Evolutionary conservation across 768 basidiomycete species (phyloP), one percentile per base, ranked within the genome.

Genomic region (Holtermanniella nyarrowii): DNA sequence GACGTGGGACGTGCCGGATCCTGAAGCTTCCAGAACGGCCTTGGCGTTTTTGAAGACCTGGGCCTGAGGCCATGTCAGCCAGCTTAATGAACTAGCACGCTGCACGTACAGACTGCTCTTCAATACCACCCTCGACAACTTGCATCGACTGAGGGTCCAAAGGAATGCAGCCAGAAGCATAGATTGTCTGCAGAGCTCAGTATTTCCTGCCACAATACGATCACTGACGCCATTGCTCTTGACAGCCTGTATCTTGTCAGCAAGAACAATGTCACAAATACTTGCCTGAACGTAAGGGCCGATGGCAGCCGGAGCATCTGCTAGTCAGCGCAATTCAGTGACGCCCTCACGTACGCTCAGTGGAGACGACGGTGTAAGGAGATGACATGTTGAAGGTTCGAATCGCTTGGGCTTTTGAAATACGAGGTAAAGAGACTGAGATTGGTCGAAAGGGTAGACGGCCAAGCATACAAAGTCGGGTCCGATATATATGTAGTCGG

Each of bases 1-100:
- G 54, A 99, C 83, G 68, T 85, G 84, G 45, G 80, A 79, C 14
- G 86, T 63, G 56, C 82, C 79, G 12, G 86, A 84, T 13, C 85
- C 86, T 46, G 84, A 82, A 3, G 84, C 89, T 67, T 86, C 81
- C 31, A 97, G 77, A 54, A 97, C 81, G 12, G 82, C 81, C 58
- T 80, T 78, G 68, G 96, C 76, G 75, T 97, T 97, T 68, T 82
- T 80, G 61, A 99, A 77, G 10, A 83, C 86, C 70, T 91, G 89
- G 50, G 77, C 74, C 75, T 76, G 55, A 45, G 11, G 23, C n/a
- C 26, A 22, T 44, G 18, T 44, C n/a, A 44, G 18, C 10, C n/a
- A n/a, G 42, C 7, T 18, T 44, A 18, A 18, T 20, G 7, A n/a
- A 11, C 42, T 44, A 11, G 20, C 10, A 21, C n/a, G n/a, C 12